A percentile compares a stretch with the other conserved stretches of the same genome.
These are phyloP conservation scores for Halophytophthora polymorphica DNA, from an alignment of 352 stramenopile genomes.

Conservation along the genomic window DNA sequence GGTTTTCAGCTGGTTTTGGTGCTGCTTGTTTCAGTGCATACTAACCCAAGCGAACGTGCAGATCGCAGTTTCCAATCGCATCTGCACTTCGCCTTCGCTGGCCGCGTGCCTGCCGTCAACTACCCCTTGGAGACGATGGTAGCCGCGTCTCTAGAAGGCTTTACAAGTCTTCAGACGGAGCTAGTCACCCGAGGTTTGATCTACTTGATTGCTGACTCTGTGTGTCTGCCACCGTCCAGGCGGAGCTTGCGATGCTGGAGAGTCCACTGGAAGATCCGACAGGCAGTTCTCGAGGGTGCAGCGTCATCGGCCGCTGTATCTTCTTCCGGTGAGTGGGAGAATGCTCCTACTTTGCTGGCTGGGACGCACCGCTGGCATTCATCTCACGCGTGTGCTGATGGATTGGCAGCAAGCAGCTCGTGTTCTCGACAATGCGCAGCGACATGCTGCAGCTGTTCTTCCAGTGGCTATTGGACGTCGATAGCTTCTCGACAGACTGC, in stretches of 20 bases:
- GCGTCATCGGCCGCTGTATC: slow-evolving; percentile 16
- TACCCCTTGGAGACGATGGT: slow-evolving; percentile 52
- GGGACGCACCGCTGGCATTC: not conserved
- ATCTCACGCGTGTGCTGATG: not conserved
- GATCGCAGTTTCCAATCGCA: slow-evolving; percentile 37
- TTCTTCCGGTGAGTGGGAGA: slow-evolving; percentile 17
- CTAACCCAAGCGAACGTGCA: slow-evolving; percentile 10
- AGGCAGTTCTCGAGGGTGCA: slow-evolving; percentile 6
- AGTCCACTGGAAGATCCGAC: slow-evolving; percentile 9
- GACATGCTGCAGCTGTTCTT: slow-evolving; percentile 28
- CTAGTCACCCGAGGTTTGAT: not conserved
- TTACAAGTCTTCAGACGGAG: not conserved
- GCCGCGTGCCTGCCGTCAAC: slow-evolving; percentile 33
- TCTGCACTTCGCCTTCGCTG: slow-evolving; percentile 48
- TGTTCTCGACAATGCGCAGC: slow-evolving; percentile 28
- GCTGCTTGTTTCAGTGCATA: not conserved
- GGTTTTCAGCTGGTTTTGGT: not conserved
- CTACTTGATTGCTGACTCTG: not conserved
- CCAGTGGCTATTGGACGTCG: slow-evolving; percentile 30
- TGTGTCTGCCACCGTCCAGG: no score
- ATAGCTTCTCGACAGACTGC: slow-evolving; percentile 9
- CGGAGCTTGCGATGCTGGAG: slow-evolving; percentile 20
- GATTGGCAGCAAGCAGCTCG: slow-evolving; percentile 24
- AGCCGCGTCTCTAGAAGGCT: not conserved
- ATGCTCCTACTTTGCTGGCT: not conserved